Evolutionary conservation across 305 asterid species (phyloP).

Genomic region (Solanum chacoense): DNA sequence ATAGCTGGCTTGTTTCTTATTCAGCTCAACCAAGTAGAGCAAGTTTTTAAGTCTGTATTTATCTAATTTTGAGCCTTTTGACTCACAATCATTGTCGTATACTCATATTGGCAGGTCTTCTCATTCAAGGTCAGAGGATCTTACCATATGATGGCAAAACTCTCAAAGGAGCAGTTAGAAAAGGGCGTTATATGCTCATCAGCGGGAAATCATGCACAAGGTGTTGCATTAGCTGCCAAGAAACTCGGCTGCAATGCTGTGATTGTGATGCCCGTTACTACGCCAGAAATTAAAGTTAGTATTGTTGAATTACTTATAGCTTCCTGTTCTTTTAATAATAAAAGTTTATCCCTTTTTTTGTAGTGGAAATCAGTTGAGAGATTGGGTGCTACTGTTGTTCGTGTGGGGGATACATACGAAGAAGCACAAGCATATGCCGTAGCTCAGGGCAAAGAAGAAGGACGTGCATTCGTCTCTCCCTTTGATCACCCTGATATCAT

Average conservation of each 20-base stretch:
- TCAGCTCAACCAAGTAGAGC: not conserved
- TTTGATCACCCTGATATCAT: slow-evolving; percentile 90
- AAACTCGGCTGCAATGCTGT: slow-evolving; percentile 66
- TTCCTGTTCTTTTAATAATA: not conserved
- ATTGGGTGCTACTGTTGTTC: slow-evolving; percentile 76
- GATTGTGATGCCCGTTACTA: slow-evolving; percentile 78
- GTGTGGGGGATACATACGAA: slow-evolving; percentile 68
- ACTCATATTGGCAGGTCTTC: slow-evolving; percentile 34
- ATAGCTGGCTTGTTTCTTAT: not conserved
- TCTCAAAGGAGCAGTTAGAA: slow-evolving; percentile 51
- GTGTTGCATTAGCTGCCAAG: slow-evolving; percentile 76
- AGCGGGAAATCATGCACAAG: slow-evolving; percentile 94
- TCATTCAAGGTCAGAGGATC: slow-evolving; percentile 94
- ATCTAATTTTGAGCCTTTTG: not conserved
- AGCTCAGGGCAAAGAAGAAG: slow-evolving; percentile 53
- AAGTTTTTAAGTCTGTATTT: not conserved
- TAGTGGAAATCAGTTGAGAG: slow-evolving; percentile 77
- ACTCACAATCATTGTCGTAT: not conserved
- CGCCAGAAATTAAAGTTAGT: slow-evolving; percentile 72
- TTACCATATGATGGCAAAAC: slow-evolving; percentile 87
- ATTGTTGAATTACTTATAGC: not conserved
- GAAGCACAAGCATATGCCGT: slow-evolving; percentile 82
- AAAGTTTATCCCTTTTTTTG: not conserved
- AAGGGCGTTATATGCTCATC: slow-evolving; percentile 85
- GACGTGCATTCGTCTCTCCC: slow-evolving; percentile 70